A percentile compares a stretch with the other conserved stretches of the same genome.
Evolutionary conservation across 306 rosid species (phyloP).

Genomic region (Herpetospermum pedunculosum): DNA sequence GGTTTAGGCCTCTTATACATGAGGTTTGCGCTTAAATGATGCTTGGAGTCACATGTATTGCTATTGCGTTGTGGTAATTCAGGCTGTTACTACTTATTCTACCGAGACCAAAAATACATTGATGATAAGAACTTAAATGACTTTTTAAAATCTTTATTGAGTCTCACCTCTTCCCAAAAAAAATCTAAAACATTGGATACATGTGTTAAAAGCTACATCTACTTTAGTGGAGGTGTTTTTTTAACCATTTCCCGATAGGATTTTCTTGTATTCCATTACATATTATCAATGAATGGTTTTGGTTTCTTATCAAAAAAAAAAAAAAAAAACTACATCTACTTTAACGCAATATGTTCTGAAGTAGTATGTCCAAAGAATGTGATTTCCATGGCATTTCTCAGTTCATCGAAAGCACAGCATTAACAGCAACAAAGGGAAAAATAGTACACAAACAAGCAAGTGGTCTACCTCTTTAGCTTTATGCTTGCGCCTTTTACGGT

Average conservation of each 20-base stretch:
- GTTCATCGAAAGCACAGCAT: not conserved
- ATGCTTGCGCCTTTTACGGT: conserved; percentile 49
- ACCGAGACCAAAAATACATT: not conserved
- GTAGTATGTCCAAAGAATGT: not conserved
- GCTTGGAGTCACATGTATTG: not conserved
- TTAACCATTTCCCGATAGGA: too few species aligned
- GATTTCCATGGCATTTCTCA: not conserved
- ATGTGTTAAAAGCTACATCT: not conserved
- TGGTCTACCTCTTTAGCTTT: conserved; percentile 73
- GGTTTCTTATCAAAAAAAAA: too few species aligned
- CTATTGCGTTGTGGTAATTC: not conserved
- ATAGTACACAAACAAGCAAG: conserved; percentile 9
- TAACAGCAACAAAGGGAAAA: not conserved
- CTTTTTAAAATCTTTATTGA: not conserved
- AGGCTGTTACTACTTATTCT: not conserved
- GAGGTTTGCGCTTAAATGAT: not conserved
- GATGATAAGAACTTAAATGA: not conserved
- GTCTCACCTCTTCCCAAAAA: not conserved
- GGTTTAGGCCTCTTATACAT: not conserved
- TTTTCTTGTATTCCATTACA: too few species aligned
- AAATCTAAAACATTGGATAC: not conserved
- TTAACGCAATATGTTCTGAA: not conserved
- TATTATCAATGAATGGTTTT: too few species aligned
- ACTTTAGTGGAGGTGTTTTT: too few species aligned
- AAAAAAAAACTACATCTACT: not conserved